Percentiles rank a stretch among this genome's conserved stretches.
These are phyloP conservation scores for Colletotrichum horii DNA, from an alignment of 2,329 filamentous ascomycete genomes.

Conservation along the genomic window DNA sequence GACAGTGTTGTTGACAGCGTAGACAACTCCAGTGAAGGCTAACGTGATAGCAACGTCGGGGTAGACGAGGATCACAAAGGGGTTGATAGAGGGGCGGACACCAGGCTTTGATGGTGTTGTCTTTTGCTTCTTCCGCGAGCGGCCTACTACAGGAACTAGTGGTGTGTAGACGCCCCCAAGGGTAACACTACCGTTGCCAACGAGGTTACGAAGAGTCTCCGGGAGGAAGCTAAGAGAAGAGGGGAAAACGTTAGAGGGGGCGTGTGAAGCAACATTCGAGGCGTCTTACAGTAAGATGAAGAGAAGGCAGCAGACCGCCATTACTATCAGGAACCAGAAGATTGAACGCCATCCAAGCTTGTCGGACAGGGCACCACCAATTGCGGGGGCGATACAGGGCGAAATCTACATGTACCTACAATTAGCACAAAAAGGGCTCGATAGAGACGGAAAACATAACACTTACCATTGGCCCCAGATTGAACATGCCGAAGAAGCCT, in stretches of 20 bases:
- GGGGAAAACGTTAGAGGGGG: not conserved
- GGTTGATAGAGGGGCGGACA: constrained; percentile 25
- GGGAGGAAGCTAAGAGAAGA: constrained; percentile 26
- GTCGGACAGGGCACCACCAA: constrained; percentile 53
- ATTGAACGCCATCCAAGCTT: constrained; percentile 55
- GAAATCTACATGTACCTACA: constrained; percentile 37
- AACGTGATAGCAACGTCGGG: constrained; percentile 34
- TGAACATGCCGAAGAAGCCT: constrained; percentile 37
- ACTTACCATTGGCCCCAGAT: constrained; percentile 34
- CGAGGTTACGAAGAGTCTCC: constrained; percentile 33
- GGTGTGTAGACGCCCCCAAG: constrained; percentile 23
- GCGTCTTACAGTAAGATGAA: constrained; percentile 30
- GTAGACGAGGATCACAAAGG: constrained; percentile 34
- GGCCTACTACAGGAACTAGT: constrained; percentile 22
- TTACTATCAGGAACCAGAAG: constrained; percentile 59
- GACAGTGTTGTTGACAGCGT: constrained; percentile 39
- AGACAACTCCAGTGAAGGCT: constrained; percentile 35
- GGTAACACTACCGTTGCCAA: constrained; percentile 30
- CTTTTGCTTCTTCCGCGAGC: constrained; percentile 4
- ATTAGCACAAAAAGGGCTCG: not conserved
- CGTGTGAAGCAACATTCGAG: not conserved
- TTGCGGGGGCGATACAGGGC: constrained; percentile 52
- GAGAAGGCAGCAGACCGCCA: constrained; percentile 40
- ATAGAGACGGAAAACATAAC: not conserved
- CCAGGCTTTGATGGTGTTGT: not conserved